Evolutionary conservation across 2,329 filamentous ascomycete genomes (phyloP).

Genomic region (Diaporthe citri): DNA sequence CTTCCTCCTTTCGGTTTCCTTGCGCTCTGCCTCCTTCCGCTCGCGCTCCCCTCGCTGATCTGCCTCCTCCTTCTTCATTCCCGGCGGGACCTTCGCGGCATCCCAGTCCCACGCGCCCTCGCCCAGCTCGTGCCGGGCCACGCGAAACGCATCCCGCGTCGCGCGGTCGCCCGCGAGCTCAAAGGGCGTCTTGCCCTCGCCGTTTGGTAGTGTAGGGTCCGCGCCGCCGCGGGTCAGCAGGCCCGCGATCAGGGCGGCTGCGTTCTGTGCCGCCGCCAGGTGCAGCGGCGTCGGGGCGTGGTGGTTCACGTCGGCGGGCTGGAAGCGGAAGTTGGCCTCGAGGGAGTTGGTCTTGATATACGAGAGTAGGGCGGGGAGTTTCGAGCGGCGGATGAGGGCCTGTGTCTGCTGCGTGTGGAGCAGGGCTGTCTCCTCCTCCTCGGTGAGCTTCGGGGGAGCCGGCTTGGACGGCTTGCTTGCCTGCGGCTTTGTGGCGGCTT

Average conservation of each 20-base stretch:
- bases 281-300: slow-evolving; percentile 89
- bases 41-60: slow-evolving; percentile 79
- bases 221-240: slow-evolving; percentile 81
- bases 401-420: slow-evolving; percentile 92
- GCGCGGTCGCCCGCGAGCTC: slow-evolving; percentile 87
- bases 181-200: slow-evolving; percentile 86
- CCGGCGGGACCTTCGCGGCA: slow-evolving; percentile 76
- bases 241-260: slow-evolving; percentile 80
- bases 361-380: slow-evolving; percentile 85
- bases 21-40: slow-evolving; percentile 74
- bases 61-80: slow-evolving; percentile 78
- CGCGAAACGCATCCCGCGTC: slow-evolving; percentile 91
- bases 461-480: slow-evolving; percentile 62
- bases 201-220: slow-evolving; percentile 78
- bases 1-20: slow-evolving; percentile 78
- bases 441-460: slow-evolving; percentile 74
- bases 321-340: slow-evolving; percentile 79
- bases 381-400: slow-evolving; percentile 88
- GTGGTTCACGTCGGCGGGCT: slow-evolving; percentile 77
- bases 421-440: slow-evolving; percentile 85
- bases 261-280: slow-evolving; percentile 85
- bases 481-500: slow-evolving; percentile 51
- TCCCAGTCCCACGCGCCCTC: slow-evolving; percentile 85
- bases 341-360: slow-evolving; percentile 86
- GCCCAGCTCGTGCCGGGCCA: slow-evolving; percentile 85